phyloP scores from a whole-genome alignment of 2,329 filamentous ascomycete species.

The Pseudogymnoascus sp. region DNA sequence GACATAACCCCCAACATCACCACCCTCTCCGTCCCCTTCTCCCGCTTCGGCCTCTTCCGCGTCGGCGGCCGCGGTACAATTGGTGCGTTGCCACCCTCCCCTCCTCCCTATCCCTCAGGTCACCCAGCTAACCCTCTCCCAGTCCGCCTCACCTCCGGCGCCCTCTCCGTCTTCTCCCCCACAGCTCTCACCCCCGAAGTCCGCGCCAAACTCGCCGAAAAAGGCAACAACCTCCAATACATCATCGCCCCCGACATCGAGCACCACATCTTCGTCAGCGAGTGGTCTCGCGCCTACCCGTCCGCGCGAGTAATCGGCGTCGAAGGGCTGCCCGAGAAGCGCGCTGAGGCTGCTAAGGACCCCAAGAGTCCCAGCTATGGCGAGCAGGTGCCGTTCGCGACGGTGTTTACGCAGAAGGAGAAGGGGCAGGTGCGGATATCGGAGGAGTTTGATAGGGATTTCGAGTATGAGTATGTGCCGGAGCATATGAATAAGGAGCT shows the following conservation, averaged over 20 bases:
- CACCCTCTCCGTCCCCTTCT: constrained; percentile 77
- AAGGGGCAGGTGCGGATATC: constrained; percentile 49
- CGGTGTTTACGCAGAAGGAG: constrained; percentile 57
- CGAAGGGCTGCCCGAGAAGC: constrained; percentile 77
- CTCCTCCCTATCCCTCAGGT: no score
- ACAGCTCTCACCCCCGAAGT: constrained; percentile 75
- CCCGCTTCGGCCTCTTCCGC: constrained; percentile 69
- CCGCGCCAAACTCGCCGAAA: constrained; percentile 53
- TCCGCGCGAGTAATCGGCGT: constrained; percentile 73
- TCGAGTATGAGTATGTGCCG: constrained; percentile 77
- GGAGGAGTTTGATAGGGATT: constrained; percentile 77
- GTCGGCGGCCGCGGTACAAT: constrained; percentile 84
- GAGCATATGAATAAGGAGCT: constrained; percentile 78
- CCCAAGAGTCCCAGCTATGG: constrained; percentile 44
- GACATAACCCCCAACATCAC: constrained; percentile 71
- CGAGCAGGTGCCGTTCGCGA: constrained; percentile 46
- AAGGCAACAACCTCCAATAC: constrained; percentile 69
- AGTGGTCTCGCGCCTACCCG: constrained; percentile 77
- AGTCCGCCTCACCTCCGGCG: constrained; percentile 73
- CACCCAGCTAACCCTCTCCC: constrained; percentile 17
- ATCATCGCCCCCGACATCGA: constrained; percentile 83
- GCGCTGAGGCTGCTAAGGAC: constrained; percentile 42
- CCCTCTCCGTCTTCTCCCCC: constrained; percentile 85
- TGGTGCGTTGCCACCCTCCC: no score
- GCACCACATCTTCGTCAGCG: constrained; percentile 87